phyloP scores from a whole-genome alignment of 2,329 filamentous ascomycete genomes.

The Aspergillus sp. region DNA sequence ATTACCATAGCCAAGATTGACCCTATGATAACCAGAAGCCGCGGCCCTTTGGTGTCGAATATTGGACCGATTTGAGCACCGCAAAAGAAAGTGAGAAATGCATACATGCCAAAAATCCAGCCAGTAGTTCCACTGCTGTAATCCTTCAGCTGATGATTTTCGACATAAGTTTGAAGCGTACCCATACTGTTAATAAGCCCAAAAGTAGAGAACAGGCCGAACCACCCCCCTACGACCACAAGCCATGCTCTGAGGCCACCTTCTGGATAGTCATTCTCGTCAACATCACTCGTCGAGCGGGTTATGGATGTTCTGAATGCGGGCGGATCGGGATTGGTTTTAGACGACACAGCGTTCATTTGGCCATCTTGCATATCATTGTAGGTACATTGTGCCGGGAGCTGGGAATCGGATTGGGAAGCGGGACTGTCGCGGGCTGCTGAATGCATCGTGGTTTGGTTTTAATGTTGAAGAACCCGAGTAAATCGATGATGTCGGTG shows the following conservation, averaged over 20 bases:
- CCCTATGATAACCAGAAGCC: constrained; percentile 29
- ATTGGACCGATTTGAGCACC: constrained; percentile 30
- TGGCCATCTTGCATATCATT: too few species aligned
- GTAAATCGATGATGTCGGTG: too few species aligned
- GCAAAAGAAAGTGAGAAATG: constrained; percentile 37
- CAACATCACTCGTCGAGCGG: too few species aligned
- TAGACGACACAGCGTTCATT: too few species aligned
- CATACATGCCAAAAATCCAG: constrained; percentile 42
- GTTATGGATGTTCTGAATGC: too few species aligned
- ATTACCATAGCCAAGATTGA: constrained; percentile 29
- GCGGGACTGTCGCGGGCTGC: too few species aligned
- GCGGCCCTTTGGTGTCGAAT: constrained; percentile 38
- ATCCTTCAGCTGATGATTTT: constrained; percentile 31
- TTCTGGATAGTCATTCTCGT: constrained; percentile 32
- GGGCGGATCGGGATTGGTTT: too few species aligned
- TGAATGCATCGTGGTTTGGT: too few species aligned
- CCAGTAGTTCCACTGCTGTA: constrained; percentile 34
- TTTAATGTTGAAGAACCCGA: too few species aligned
- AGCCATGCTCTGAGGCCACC: constrained; percentile 44
- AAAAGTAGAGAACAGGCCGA: constrained; percentile 35
- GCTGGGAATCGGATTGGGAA: too few species aligned
- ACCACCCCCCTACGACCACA: constrained; percentile 42
- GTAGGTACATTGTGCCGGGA: too few species aligned
- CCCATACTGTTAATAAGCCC: constrained; percentile 43
- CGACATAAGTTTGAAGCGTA: constrained; percentile 38